A percentile compares a stretch with the other conserved stretches of the same genome.
These are phyloP conservation scores for Colletotrichum tropicicola DNA, from an alignment of 2,329 filamentous ascomycete genomes.

Conservation along the genomic window DNA sequence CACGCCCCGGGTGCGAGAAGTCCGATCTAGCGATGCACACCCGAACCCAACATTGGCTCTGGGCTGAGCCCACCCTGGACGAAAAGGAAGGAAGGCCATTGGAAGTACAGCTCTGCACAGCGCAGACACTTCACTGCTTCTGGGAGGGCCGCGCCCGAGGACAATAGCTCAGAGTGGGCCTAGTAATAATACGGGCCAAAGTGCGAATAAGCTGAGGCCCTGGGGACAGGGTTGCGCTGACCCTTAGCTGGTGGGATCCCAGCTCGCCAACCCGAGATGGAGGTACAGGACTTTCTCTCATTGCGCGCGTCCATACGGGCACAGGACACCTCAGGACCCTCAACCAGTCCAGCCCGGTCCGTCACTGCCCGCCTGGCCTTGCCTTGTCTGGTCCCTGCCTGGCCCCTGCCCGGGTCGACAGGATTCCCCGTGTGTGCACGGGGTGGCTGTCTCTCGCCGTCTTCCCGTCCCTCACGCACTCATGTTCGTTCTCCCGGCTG, in stretches of 20 bases:
- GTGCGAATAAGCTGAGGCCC: constrained; percentile 19
- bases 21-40: not conserved
- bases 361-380: too few species aligned
- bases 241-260: constrained; percentile 4
- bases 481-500: not conserved
- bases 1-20: not conserved
- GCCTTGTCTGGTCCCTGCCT: too few species aligned
- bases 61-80: not conserved
- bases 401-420: too few species aligned
- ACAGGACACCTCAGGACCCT: too few species aligned
- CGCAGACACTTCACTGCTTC: not conserved
- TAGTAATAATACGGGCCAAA: constrained; percentile 14
- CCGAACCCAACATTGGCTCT: not conserved
- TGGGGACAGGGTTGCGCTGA: constrained; percentile 15
- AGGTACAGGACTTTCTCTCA: constrained; percentile 9
- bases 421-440: not conserved
- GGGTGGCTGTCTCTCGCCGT: not conserved
- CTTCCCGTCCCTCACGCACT: not conserved
- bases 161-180: constrained; percentile 16
- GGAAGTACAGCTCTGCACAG: not conserved
- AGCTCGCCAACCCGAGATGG: constrained; percentile 2
- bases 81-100: not conserved
- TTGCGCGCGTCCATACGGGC: not conserved
- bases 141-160: constrained; percentile 4
- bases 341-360: too few species aligned